phyloP scores from a whole-genome alignment of 768 basidiomycete genomes.

The Tricholoma sp. region DNA sequence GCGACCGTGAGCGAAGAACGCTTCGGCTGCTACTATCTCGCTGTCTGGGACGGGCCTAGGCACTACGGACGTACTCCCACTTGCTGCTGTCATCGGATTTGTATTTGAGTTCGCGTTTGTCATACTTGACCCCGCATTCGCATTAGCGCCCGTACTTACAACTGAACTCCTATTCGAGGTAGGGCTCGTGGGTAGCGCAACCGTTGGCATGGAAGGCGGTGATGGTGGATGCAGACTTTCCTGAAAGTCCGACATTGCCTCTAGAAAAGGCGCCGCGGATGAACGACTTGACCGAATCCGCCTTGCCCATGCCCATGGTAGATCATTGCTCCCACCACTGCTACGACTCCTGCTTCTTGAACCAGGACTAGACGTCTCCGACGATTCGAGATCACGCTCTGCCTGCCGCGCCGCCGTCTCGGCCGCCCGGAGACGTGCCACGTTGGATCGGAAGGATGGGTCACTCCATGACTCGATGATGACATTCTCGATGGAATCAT shows the following conservation, averaged over 20 bases:
- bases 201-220: not conserved
- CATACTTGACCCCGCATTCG: not conserved
- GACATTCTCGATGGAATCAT: not conserved
- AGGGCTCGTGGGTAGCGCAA: not conserved
- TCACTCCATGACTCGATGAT: not conserved
- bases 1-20: not conserved
- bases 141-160: not conserved
- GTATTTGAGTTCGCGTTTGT: not conserved
- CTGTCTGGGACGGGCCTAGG: not conserved
- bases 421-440: not conserved
- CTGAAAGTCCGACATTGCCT: not conserved
- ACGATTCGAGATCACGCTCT: not conserved
- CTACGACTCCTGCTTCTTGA: not conserved
- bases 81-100: not conserved
- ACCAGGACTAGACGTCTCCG: not conserved
- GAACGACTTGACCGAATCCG: not conserved
- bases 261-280: not conserved
- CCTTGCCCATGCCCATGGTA: not conserved
- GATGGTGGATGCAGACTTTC: not conserved
- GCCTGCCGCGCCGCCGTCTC: not conserved
- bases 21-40: not conserved
- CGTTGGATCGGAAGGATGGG: not conserved
- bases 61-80: not conserved
- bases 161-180: not conserved
- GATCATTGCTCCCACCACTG: not conserved